A percentile compares a stretch with the other conserved stretches of the same genome.
phyloP scores from a whole-genome alignment of 306 rosid genomes.

The Dryas drummondii region DNA sequence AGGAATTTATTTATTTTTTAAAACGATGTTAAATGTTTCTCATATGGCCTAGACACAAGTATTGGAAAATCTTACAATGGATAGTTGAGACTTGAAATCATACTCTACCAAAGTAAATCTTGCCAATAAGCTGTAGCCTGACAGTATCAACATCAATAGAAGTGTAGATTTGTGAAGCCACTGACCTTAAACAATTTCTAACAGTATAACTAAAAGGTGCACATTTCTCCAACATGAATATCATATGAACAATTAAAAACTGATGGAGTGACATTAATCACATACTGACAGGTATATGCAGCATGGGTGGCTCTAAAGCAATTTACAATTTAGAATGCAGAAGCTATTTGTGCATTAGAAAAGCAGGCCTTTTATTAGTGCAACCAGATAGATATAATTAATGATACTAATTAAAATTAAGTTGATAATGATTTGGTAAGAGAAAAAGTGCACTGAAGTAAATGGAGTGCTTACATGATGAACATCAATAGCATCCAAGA shows the following conservation, averaged over 20 bases:
- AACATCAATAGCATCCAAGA: constrained; percentile 97
- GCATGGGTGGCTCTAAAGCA: constrained; percentile 1
- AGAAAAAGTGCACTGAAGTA: background rate
- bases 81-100: background rate
- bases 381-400: background rate
- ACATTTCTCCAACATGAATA: background rate
- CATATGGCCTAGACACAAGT: background rate
- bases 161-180: background rate
- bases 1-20: background rate
- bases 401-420: background rate
- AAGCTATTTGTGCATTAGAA: constrained; percentile 1
- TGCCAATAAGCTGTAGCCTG: background rate
- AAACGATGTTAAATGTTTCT: background rate
- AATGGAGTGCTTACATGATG: constrained; percentile 70
- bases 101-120: background rate
- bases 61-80: background rate
- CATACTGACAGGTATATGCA: background rate
- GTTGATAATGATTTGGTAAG: background rate
- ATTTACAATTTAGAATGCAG: background rate
- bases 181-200: background rate
- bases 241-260: background rate
- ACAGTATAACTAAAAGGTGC: background rate
- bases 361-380: background rate
- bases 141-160: background rate
- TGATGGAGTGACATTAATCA: background rate